A percentile compares a stretch with the other conserved stretches of the same genome.
Conservation (phyloP, 2,329 filamentous ascomycete genomes). For the Allantophomopsis lycopodina region DNA sequence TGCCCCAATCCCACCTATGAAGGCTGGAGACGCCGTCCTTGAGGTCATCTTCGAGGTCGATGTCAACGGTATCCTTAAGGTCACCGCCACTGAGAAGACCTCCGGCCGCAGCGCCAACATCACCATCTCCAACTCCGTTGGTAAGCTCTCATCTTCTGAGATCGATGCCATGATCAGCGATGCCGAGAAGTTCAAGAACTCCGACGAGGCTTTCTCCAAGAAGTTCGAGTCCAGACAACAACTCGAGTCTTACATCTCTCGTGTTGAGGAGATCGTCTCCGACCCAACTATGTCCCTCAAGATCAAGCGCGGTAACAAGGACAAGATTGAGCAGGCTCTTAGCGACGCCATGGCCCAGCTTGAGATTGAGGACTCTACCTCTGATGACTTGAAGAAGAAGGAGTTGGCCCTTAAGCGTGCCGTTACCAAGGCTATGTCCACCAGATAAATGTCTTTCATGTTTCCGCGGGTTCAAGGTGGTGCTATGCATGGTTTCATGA, state of each 20-base stretch:
- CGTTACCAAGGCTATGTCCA: constrained; percentile 93
- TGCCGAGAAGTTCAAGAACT: constrained; percentile 97
- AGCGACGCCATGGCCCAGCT: constrained; percentile 96
- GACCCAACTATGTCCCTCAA: constrained; percentile 93
- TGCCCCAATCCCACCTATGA: constrained; percentile 78
- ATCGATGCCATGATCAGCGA: constrained; percentile 98
- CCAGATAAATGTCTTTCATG: constrained; percentile 48
- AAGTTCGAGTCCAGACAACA: constrained; percentile 98
- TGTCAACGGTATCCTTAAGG: constrained; percentile 99
- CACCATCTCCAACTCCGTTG: constrained; percentile 98
- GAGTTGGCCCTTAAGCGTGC: constrained; percentile 95
- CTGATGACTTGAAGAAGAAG: constrained; percentile 99
- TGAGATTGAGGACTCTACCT: constrained; percentile 81
- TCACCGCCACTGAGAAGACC: constrained; percentile 97
- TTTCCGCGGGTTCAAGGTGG: constrained; percentile 10
- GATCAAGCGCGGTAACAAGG: constrained; percentile 98
- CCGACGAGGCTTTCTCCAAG: constrained; percentile 98
- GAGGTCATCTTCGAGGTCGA: constrained; percentile 99
- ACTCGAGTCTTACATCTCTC: constrained; percentile 96
- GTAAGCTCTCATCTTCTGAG: constrained; percentile 87
- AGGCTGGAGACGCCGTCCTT: constrained; percentile 88
- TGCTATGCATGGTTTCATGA: constrained; percentile 17
- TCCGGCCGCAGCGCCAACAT: constrained; percentile 98
- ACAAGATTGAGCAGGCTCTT: constrained; percentile 96
- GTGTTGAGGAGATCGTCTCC: constrained; percentile 96